Conservation (phyloP, 352 stramenopile species). For the Aphanomyces cochlioides region DNA sequence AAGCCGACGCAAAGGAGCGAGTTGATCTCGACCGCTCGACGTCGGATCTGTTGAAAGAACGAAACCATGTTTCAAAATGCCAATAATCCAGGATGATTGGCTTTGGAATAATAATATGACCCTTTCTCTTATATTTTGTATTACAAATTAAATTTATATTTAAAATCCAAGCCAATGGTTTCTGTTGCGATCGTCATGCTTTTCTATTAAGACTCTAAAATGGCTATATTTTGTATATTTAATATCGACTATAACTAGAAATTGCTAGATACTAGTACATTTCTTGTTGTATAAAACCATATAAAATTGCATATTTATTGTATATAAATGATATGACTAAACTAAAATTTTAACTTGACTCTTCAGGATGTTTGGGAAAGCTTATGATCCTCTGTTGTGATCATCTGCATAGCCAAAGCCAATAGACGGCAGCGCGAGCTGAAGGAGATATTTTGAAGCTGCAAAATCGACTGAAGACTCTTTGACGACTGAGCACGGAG, state of each 20-base stretch:
- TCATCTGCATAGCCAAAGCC: no score
- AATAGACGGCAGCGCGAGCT: no score
- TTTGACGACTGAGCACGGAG: no score
- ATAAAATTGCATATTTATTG: constrained; percentile 15
- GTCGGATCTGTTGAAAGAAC: constrained; percentile 88
- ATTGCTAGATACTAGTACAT: not conserved
- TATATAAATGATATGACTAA: not conserved
- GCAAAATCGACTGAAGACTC: no score
- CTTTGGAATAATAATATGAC: not conserved
- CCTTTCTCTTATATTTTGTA: not conserved
- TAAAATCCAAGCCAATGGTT: not conserved
- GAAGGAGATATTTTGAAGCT: no score
- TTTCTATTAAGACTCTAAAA: not conserved
- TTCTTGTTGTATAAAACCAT: no score
- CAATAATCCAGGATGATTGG: not conserved
- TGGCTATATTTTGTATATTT: not conserved
- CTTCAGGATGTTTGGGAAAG: no score
- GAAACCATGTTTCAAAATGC: constrained; percentile 21
- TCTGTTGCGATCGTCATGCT: not conserved
- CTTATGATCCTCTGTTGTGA: no score
- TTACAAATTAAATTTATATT: not conserved
- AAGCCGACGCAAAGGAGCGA: constrained; percentile 98
- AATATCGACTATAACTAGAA: not conserved
- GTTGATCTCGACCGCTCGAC: constrained; percentile 85
- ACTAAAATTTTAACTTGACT: not conserved